Evolutionary conservation across 129 eudicot species (phyloP).

Genomic region (Artemisia argyi): DNA sequence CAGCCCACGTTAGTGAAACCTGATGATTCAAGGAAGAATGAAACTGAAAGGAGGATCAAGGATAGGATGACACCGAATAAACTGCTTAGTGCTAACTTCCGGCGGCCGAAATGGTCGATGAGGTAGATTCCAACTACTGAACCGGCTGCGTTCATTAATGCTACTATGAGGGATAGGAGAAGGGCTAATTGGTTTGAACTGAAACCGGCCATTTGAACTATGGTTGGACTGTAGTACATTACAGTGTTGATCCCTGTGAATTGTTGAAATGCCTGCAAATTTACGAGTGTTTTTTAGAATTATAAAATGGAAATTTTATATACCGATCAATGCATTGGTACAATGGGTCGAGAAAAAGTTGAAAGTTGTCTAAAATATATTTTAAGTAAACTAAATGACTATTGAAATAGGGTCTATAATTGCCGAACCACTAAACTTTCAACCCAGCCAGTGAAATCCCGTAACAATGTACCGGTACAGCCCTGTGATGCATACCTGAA

Average conservation of each 20-base stretch:
- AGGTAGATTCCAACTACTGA: constrained; percentile 78
- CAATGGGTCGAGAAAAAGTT: background rate
- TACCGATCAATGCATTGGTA: background rate
- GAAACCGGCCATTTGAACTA: constrained; percentile 81
- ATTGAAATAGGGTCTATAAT: no score
- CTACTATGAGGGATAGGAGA: constrained; percentile 72
- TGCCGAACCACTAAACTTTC: no score
- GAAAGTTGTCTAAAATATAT: no score
- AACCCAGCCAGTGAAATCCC: background rate
- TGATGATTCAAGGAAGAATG: constrained; percentile 64
- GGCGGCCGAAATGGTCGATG: constrained; percentile 86
- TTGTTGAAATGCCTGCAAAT: constrained; percentile 66
- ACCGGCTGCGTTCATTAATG: constrained; percentile 79
- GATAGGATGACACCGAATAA: constrained; percentile 70
- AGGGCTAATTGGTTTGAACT: constrained; percentile 82
- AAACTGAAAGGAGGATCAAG: constrained; percentile 54
- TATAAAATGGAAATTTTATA: background rate
- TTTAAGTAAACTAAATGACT: background rate
- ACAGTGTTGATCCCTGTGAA: constrained; percentile 82
- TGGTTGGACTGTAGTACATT: constrained; percentile 87
- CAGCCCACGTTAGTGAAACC: constrained; percentile 46
- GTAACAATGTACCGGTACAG: background rate
- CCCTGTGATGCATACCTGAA: constrained; percentile 55
- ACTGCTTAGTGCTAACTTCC: constrained; percentile 69
- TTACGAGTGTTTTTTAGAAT: background rate